Conservation (phyloP, 148 eudicot genomes). For the Hydrangea macrophylla region DNA sequence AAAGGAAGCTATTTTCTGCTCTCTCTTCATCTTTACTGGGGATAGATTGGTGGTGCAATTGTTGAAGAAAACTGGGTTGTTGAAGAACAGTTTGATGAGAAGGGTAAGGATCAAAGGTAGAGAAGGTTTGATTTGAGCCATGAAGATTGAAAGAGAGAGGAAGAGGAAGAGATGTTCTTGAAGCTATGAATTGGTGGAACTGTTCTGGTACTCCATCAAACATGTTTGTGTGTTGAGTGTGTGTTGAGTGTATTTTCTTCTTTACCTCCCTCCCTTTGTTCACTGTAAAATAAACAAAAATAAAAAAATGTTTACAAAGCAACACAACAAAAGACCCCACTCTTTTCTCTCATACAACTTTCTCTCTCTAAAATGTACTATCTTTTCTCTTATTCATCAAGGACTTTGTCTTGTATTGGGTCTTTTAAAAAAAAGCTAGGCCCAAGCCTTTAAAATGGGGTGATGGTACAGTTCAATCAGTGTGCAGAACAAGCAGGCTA, state of each 20-base stretch:
- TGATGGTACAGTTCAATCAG: conserved; percentile 35
- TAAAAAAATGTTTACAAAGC: neutral
- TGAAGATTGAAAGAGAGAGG: conserved; percentile 32
- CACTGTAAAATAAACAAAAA: conserved; percentile 10
- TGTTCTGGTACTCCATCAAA: conserved; percentile 80
- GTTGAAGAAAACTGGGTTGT: conserved; percentile 15
- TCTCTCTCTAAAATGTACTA: conserved; percentile 9
- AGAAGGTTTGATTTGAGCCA: conserved; percentile 15
- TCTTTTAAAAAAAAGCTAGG: neutral
- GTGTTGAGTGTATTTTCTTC: conserved; percentile 6
- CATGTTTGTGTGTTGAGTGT: conserved; percentile 32
- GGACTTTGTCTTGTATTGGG: conserved; percentile 47
- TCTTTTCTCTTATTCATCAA: conserved; percentile 46
- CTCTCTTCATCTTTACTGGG: neutral
- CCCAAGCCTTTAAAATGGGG: conserved; percentile 23
- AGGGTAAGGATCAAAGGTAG: conserved; percentile 17
- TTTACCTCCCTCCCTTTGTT: neutral
- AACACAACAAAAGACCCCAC: neutral
- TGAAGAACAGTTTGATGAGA: conserved; percentile 13
- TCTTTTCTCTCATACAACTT: conserved; percentile 5
- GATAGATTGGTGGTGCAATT: conserved; percentile 19
- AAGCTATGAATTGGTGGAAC: conserved; percentile 67
- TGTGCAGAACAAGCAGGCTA: conserved; percentile 30
- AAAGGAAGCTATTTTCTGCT: neutral
- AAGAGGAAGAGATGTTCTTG: conserved; percentile 25